Base-by-base conservation (phyloP, 768 basidiomycete genomes). In the Multifurca ochricompacta region DNA sequence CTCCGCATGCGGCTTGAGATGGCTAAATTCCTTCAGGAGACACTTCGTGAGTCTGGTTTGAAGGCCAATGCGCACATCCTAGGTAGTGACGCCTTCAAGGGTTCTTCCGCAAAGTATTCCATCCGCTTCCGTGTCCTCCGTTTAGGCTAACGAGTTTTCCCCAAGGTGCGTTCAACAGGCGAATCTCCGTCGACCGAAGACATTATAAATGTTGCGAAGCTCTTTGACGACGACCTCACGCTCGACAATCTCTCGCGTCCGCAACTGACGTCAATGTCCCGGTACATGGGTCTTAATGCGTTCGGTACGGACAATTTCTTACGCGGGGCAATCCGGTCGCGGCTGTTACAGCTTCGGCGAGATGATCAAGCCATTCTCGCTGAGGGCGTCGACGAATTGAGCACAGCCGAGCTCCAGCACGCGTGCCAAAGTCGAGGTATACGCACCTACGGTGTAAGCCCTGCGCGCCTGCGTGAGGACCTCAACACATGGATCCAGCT, bases 11-110 rank as follows among this genome's bases (percentile, higher is more conserved):
- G 95, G 54, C 76, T 99, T 32, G 94, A 96, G 68, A 98, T 97
- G 95, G 96, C 96, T 63, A 98, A 99, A 67, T 99, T 98, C 77
- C 76, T 99, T 23, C 95, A 97, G 64, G 96, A 99, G 69, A 98
- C 96, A 0, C 79, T 99, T 41, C 82, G 91, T 35, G 96, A 97
- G 72, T 91, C 88, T 1, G 92, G 91, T 35, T 75, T 97, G 55
- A 93, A 90, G 68, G 91, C 91, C 8, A 91, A 90, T 56, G 83
- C 86, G 18, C 92, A 95, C 66, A 96, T 99, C 54, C 82, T 97
- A 54, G 88, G 91, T 59, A 87, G 81, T 37, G 94, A 96, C 51
- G 90, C 92, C 36, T 99, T 99, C 80, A 97, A 97, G 67, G 92
- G 69, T 99, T 99, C 74, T 99, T 99, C 85, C 82, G 91, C 66